A percentile compares a stretch with the other conserved stretches of the same genome.
Evolutionary conservation across 495 filamentous ascomycete genomes (phyloP).

Genomic region (Aspergillus egyptiacus): DNA sequence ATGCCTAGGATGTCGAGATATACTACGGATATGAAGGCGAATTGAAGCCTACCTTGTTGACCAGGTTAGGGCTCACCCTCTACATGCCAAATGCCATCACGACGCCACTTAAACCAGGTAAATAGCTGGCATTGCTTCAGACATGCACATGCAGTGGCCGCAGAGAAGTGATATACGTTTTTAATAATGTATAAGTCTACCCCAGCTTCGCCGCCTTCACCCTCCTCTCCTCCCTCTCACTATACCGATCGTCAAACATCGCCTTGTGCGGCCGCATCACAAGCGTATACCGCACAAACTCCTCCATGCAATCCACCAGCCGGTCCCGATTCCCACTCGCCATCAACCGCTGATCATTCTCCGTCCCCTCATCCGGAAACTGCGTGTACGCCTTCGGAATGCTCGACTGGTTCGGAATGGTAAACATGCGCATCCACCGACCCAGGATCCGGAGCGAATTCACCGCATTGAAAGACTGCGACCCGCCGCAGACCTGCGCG

Average conservation of each 20-base stretch:
- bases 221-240: constrained; percentile 43
- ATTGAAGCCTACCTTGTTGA: too few relatives aligned
- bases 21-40: too few relatives aligned
- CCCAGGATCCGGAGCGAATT: constrained; percentile 64
- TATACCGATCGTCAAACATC: constrained; percentile 61
- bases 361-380: constrained; percentile 50
- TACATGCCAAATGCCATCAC: too few relatives aligned
- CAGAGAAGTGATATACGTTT: too few relatives aligned
- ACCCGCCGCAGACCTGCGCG: constrained; percentile 60
- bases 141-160: too few relatives aligned
- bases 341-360: constrained; percentile 50
- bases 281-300: constrained; percentile 69
- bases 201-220: constrained; percentile 5
- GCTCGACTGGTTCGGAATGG: constrained; percentile 63
- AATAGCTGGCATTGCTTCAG: too few relatives aligned
- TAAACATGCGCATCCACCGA: constrained; percentile 76
- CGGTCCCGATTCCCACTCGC: constrained; percentile 59
- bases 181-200: too few relatives aligned
- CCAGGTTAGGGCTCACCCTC: too few relatives aligned
- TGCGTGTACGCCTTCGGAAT: constrained; percentile 61
- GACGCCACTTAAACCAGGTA: too few relatives aligned
- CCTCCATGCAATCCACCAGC: constrained; percentile 72
- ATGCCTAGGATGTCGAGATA: too few relatives aligned
- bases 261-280: constrained; percentile 57
- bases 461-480: constrained; percentile 69